These are phyloP conservation scores for Juncus effusus DNA, from an alignment of 176 grass and related monocot species.

Conservation along the genomic window DNA sequence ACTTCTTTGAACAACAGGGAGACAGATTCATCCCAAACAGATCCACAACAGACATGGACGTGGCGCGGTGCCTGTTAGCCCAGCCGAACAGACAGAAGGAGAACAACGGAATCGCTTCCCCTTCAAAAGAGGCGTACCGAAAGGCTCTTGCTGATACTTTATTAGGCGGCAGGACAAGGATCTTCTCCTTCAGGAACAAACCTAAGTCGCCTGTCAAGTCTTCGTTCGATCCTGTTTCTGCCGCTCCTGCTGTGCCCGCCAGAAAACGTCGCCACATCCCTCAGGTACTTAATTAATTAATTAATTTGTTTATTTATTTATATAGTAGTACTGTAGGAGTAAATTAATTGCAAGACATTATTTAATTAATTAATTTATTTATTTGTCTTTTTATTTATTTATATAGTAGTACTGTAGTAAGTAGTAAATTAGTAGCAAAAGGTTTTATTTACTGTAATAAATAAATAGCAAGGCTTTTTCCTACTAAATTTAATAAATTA, in stretches of 20 bases:
- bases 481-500: too few species aligned
- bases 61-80: conserved; percentile 49
- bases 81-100: conserved; percentile 46
- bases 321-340: background rate
- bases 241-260: conserved; percentile 14
- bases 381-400: background rate
- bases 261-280: conserved; percentile 42
- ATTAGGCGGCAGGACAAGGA: conserved; percentile 40
- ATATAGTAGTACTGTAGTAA: background rate
- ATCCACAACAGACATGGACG: conserved; percentile 54
- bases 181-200: conserved; percentile 55
- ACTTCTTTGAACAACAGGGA: conserved; percentile 35
- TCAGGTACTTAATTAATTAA: conserved; percentile 33
- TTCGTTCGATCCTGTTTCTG: conserved; percentile 12
- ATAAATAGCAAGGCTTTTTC: too few species aligned
- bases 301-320: background rate
- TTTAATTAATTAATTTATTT: background rate
- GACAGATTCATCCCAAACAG: conserved; percentile 66
- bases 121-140: conserved; percentile 40
- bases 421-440: conserved; percentile 1
- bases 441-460: too few species aligned
- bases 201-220: conserved; percentile 28
- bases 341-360: background rate
- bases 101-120: conserved; percentile 29
- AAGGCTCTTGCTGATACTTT: conserved; percentile 49